phyloP scores from a whole-genome alignment of 352 stramenopile genomes.

The Pythium chondricola region DNA sequence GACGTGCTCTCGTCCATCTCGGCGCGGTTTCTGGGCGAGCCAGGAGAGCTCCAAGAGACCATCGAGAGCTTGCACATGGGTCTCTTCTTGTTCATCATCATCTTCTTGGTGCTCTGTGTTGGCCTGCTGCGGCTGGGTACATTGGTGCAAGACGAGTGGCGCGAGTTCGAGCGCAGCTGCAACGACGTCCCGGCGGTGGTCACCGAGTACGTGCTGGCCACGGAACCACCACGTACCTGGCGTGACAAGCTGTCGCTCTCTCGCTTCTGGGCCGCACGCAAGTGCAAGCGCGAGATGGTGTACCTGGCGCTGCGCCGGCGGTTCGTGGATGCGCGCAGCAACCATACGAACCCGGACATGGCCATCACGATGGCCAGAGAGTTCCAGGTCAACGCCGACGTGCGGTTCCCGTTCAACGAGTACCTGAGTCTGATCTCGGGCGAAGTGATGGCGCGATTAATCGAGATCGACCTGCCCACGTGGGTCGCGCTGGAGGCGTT shows the following conservation, averaged over 20 bases:
- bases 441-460: conserved; percentile 62
- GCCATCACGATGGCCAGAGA: conserved; percentile 43
- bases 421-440: conserved; percentile 74
- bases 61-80: conserved; percentile 76
- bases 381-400: conserved; percentile 49
- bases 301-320: conserved; percentile 55
- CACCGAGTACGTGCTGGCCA: conserved; percentile 52
- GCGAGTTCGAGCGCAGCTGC: conserved; percentile 58
- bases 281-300: conserved; percentile 50
- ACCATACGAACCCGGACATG: conserved; percentile 44
- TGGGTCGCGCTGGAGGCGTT: conserved; percentile 47
- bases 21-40: conserved; percentile 28
- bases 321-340: conserved; percentile 67
- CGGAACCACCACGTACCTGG: conserved; percentile 35
- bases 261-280: conserved; percentile 22
- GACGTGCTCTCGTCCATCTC: conserved; percentile 46
- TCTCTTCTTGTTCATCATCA: conserved; percentile 79
- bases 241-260: conserved; percentile 27
- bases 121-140: conserved; percentile 56
- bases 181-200: conserved; percentile 46
- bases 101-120: conserved; percentile 68
- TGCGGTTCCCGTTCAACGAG: conserved; percentile 69
- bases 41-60: conserved; percentile 54
- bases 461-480: conserved; percentile 65
- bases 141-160: conserved; percentile 58